Base-by-base conservation (phyloP, 352 stramenopile genomes). In the Phytopythium kandeliae region DNA sequence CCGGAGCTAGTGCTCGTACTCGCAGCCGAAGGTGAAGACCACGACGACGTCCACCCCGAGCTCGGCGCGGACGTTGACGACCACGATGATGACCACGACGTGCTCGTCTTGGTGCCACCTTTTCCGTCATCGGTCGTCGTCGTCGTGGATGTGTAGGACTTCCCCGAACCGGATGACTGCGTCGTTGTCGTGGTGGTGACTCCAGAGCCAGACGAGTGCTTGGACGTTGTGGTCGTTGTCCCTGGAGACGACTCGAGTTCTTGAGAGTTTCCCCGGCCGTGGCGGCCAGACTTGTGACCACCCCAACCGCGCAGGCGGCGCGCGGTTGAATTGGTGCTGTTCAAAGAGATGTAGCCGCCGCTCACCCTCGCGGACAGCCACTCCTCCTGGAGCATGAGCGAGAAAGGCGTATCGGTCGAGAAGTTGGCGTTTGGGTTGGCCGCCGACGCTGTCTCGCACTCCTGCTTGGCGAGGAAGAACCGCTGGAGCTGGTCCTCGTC, bases 361-460 rank as follows among this genome's bases (percentile, higher is more conserved):
- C 30, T 37, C 34, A 6, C 33, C 37, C 31, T n/a, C 30, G 10
- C 35, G 19, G 4, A 13, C 40, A 13, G 25, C 22, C 21, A 86
- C 41, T 86, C 74, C 0, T 70, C 63, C 40, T 69, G 54, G 5
- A 71, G 78, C 59, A 86, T 69, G 11, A 86, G 57, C 31, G 71
- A 67, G 55, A 86, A 83, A n/a, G 65, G 71, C 41, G 69, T 57
- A 34, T 84, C 64, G 6, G 57, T 69, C 13, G 51, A 62, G 49
- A 86, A 83, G 16, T 61, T 38, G 17, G 74, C 74, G 22, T 63
- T 35, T 8, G 73, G 70, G 48, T 85, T 76, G 21, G 48, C 22
- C 42, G 47, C 43, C 6, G 62, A 41, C 11, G 65, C 63, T 36
- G 69, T 44, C 5, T 49, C 37, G 52, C 76, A 63, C 21, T 65